These are phyloP conservation scores for Erysimum cheiranthoides DNA, from an alignment of 345 rosid species.

Conservation along the genomic window DNA sequence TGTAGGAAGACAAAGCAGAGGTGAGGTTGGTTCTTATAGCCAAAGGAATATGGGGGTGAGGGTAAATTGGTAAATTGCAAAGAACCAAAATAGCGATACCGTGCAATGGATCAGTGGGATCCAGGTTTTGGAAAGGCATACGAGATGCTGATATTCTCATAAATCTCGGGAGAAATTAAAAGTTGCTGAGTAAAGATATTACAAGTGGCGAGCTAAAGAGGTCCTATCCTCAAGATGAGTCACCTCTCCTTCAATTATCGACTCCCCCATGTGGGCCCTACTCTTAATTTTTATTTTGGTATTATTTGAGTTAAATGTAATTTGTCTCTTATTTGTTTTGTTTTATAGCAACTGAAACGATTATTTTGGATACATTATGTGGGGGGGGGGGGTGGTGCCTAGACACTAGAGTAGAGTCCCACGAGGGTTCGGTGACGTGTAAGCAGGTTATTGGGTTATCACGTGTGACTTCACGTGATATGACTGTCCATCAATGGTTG, in stretches of 20 bases:
- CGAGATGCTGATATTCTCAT: background rate
- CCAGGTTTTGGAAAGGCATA: conserved; percentile 34
- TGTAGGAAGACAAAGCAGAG: conserved; percentile 4
- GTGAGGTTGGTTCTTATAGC: conserved; percentile 31
- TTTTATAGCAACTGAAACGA: background rate
- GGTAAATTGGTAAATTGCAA: conserved; percentile 6
- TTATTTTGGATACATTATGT: background rate
- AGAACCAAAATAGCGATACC: conserved; percentile 32
- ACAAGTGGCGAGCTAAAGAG: conserved; percentile 35
- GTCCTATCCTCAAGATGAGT: conserved; percentile 41
- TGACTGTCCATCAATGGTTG: conserved; percentile 3
- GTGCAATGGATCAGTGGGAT: conserved; percentile 34
- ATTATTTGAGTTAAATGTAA: background rate
- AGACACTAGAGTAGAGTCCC: conserved; percentile 19
- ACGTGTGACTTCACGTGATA: conserved; percentile 36
- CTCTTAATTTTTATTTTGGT: background rate
- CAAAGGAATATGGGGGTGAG: background rate
- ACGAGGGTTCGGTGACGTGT: conserved; percentile 31
- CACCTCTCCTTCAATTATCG: conserved; percentile 33
- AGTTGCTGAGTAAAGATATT: background rate
- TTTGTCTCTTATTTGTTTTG: conserved; percentile 33
- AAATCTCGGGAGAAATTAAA: conserved; percentile 1
- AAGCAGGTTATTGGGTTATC: background rate
- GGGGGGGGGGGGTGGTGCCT: background rate
- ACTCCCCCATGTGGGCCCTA: background rate